Percentiles rank a stretch among this genome's conserved stretches.
Evolutionary conservation across 345 rosid genomes (phyloP).

Genomic region (Eucalyptus cloeziana): DNA sequence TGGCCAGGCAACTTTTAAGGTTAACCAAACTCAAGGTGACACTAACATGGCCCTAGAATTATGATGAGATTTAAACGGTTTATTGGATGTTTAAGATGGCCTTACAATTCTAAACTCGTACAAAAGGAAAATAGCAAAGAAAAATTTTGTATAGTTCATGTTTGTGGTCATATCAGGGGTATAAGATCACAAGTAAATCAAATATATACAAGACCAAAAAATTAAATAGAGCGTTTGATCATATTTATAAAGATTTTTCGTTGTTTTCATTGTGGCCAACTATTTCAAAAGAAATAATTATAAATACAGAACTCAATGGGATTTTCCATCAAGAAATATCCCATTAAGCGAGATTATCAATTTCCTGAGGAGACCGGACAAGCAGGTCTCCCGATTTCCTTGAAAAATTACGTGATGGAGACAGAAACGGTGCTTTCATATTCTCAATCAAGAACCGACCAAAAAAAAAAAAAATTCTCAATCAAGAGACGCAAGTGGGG

Average conservation of each 20-base stretch:
- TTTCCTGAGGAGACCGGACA: not conserved
- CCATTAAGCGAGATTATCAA: not conserved
- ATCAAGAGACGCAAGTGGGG: not conserved
- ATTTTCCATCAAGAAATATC: not conserved
- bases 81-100: not conserved
- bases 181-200: not conserved
- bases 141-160: not conserved
- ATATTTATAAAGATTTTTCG: not conserved
- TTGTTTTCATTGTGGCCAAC: not conserved
- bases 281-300: not conserved
- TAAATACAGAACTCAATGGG: not conserved
- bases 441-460: not conserved
- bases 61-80: not conserved
- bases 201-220: not conserved
- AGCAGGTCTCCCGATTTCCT: not conserved
- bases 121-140: not conserved
- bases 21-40: not conserved
- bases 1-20: not conserved
- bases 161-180: not conserved
- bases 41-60: not conserved
- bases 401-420: not conserved
- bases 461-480: no score
- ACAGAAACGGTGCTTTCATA: not conserved
- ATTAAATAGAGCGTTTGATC: not conserved
- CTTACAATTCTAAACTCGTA: not conserved